Conservation (phyloP, 345 rosid genomes). For the Mercurialis annua region DNA sequence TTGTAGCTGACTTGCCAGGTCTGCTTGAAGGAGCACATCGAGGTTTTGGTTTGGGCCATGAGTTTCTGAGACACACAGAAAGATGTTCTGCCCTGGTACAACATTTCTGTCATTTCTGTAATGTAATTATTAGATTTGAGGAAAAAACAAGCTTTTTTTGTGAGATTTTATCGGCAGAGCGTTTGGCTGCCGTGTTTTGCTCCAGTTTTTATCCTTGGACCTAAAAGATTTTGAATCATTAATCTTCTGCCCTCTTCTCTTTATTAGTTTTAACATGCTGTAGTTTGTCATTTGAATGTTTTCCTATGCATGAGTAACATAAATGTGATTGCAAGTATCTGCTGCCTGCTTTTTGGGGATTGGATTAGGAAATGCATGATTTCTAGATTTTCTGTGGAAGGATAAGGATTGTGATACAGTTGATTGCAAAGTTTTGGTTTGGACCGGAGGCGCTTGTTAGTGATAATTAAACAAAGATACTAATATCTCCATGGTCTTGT, state of each 20-base stretch:
- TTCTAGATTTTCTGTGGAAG: background rate
- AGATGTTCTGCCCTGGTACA: constrained; percentile 92
- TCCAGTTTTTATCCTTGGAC: background rate
- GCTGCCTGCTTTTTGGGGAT: background rate
- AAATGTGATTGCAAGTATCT: background rate
- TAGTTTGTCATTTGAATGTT: background rate
- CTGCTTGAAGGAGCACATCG: constrained; percentile 94
- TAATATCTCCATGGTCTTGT: background rate
- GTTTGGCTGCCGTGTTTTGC: background rate
- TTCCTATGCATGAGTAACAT: background rate
- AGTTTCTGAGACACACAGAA: constrained; percentile 86
- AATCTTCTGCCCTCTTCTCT: background rate
- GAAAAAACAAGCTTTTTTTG: background rate
- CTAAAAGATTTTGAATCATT: too few relatives aligned
- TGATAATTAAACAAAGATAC: background rate
- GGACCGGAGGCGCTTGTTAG: background rate
- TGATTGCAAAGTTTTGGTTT: background rate
- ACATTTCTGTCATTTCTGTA: constrained; percentile 19
- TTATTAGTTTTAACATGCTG: background rate
- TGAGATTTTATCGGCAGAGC: background rate
- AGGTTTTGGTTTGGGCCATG: constrained; percentile 93
- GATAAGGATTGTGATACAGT: background rate
- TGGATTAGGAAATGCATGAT: background rate
- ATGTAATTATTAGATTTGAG: background rate
- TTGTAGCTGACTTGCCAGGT: constrained; percentile 96